Evolutionary conservation across 148 eudicot genomes (phyloP).

Genomic region (Chenopodium formosanum): DNA sequence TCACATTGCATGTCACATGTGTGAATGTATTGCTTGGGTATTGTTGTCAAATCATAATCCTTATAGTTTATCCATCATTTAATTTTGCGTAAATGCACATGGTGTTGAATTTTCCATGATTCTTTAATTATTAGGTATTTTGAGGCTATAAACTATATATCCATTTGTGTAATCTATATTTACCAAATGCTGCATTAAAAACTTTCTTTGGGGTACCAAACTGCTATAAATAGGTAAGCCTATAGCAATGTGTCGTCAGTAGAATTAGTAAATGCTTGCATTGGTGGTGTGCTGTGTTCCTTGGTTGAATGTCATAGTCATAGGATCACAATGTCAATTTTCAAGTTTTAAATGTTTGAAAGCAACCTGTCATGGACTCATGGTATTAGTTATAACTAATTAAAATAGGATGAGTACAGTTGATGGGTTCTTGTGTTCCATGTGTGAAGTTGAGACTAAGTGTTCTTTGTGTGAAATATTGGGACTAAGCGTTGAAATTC

Average conservation of each 20-base stretch:
- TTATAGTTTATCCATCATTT: too few species aligned
- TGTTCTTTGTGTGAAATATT: background rate
- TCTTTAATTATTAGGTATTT: background rate
- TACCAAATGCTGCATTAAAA: background rate
- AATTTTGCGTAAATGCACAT: background rate
- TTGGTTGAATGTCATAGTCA: background rate
- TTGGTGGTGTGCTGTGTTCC: background rate
- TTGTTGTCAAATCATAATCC: background rate
- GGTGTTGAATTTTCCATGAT: background rate
- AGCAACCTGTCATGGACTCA: background rate
- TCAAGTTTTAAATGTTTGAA: background rate
- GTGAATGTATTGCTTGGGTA: too few species aligned
- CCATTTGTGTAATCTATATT: background rate
- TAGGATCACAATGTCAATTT: background rate
- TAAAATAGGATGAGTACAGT: background rate
- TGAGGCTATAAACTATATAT: background rate
- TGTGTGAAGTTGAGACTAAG: background rate
- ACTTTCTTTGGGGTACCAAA: background rate
- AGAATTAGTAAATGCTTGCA: background rate
- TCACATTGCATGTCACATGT: background rate
- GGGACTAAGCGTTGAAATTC: background rate
- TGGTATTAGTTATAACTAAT: background rate
- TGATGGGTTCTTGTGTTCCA: background rate
- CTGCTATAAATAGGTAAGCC: too few species aligned
- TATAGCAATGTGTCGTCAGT: too few species aligned